Evolutionary conservation across 768 basidiomycete genomes (phyloP), one percentile per base, ranked within the genome.

Genomic region (Collybia sp.): DNA sequence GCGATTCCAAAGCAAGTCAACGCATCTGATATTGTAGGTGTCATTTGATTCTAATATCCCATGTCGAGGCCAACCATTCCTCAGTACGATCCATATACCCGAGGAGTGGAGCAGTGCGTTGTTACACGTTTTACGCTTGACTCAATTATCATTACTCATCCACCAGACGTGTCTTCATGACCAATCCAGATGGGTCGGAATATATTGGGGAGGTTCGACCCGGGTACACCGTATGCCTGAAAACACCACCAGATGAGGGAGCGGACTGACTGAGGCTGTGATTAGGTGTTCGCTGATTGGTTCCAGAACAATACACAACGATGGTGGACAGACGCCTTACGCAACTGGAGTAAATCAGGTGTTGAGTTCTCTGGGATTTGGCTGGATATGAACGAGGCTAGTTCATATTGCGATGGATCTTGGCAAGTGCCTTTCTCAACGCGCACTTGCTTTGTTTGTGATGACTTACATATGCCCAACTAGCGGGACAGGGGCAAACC

Each of bases 151-250:
- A 25, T 25, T 25, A 8, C 8, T 25, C 25, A 25, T 47, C 35
- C 30, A 35, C 17, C 48, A 85, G 83, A n/a, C 74, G 78, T 42
- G 75, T 80, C 0, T 90, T 82, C 61, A 76, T 91, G 41, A 87
- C 79, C 53, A 88, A 90, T 58, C 82, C 82, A 0, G 82, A 90
- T 54, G 82, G 80, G 0, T 74, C 80, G 31, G 75, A 82, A 54
- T 89, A 85, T 59, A 58, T 87, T 1, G 88, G 88, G 10, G 72
- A 82, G 56, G 86, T 88, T 8, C 88, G 84, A 85, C 85, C 87
- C 12, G 85, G 87, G 16, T 83, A 78, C 62, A 82, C 83, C 5
- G 84, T 80, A 31, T n/a, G 71, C 57, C 15, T 25, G 25, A 25
- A 25, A 25, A 25, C 8, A 25, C 8, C 25, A 25, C 8, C 25